A percentile compares a stretch with the other conserved stretches of the same genome.
Conservation (phyloP, 2,329 filamentous ascomycete genomes). For the Beauveria rudraprayagi region DNA sequence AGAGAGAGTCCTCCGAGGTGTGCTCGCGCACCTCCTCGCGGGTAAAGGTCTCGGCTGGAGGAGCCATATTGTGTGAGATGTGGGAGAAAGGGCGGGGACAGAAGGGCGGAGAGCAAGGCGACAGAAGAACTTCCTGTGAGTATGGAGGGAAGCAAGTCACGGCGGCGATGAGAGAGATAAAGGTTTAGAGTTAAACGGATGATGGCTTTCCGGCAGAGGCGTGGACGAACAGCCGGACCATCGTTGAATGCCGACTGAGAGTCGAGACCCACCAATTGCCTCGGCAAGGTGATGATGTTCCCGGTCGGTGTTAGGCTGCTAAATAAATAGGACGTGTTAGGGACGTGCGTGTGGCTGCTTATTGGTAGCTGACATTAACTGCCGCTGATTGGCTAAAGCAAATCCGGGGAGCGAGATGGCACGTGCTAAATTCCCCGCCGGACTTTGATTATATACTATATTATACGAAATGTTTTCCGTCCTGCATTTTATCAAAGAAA, state of each 20-base stretch:
- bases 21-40: slow-evolving; percentile 65
- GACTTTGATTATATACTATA: not conserved
- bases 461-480: too few relatives aligned
- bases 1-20: slow-evolving; percentile 66
- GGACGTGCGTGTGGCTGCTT: not conserved
- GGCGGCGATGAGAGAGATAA: not conserved
- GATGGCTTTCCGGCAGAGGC: not conserved
- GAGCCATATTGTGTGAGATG: slow-evolving; percentile 26
- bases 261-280: slow-evolving; percentile 8
- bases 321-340: too few relatives aligned
- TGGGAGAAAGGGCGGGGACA: not conserved
- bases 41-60: slow-evolving; percentile 43
- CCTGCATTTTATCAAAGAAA: too few relatives aligned
- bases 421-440: not conserved
- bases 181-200: not conserved
- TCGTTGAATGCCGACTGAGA: slow-evolving; percentile 2
- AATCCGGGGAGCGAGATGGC: not conserved
- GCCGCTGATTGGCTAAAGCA: not conserved
- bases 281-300: slow-evolving; percentile 4
- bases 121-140: not conserved
- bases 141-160: not conserved
- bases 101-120: not conserved
- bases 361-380: not conserved
- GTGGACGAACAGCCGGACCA: not conserved
- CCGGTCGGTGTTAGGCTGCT: not conserved